phyloP scores from a whole-genome alignment of 164 flowering plant genomes.

The grape (Vitis vinifera) region ASM3070453v1 NC_081814.1:5512001-5512500 shows the following conservation, averaged over 20 bases:
- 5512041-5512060: slow-evolving; percentile 6
- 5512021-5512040: neutral
- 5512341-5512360: slow-evolving; percentile 19
- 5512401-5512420: slow-evolving; percentile 23
- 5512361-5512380: slow-evolving; percentile 25
- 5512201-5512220: slow-evolving; percentile 11
- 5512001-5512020: slow-evolving; percentile 8
- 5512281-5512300: slow-evolving; percentile 10
- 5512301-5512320: slow-evolving; percentile 7
- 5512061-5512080: neutral
- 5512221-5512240: slow-evolving; percentile 13
- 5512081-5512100: neutral
- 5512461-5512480: slow-evolving; percentile 45
- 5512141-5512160: slow-evolving; percentile 5
- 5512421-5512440: slow-evolving; percentile 39
- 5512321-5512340: slow-evolving; percentile 14
- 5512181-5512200: slow-evolving; percentile 16
- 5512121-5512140: slow-evolving; percentile 2
- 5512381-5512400: slow-evolving; percentile 10
- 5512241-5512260: slow-evolving; percentile 4
- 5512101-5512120: slow-evolving; percentile 4
- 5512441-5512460: slow-evolving; percentile 24
- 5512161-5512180: neutral
- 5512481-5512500: slow-evolving; percentile 77
- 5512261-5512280: slow-evolving; percentile 6